Percentiles rank a stretch among this genome's conserved stretches.
Conservation (phyloP, 2,329 filamentous ascomycete genomes). For the Aspergillus glaucus region DNA sequence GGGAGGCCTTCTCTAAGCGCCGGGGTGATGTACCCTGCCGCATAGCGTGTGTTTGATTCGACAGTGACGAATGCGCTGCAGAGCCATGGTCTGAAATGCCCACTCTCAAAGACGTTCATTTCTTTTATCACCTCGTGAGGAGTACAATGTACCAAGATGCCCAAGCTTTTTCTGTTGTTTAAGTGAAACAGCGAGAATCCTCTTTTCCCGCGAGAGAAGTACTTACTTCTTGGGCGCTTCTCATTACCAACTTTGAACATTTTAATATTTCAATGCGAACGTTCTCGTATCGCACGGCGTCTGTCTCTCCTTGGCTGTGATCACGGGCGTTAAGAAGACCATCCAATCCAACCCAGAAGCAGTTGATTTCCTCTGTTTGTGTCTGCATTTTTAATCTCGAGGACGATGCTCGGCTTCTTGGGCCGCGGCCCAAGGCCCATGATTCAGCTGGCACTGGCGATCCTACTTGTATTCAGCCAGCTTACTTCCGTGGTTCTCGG, state of each 20-base stretch:
- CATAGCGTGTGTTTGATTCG: background rate
- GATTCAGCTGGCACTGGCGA: constrained; percentile 13
- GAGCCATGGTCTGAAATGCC: background rate
- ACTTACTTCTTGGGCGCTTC: background rate
- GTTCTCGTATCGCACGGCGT: background rate
- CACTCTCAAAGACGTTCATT: background rate
- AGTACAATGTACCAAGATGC: background rate
- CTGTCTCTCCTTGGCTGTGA: constrained; percentile 4
- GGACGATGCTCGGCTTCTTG: constrained; percentile 16
- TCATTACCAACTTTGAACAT: background rate
- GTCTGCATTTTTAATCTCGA: background rate
- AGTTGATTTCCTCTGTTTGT: background rate
- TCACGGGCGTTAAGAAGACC: background rate
- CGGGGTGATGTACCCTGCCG: constrained; percentile 3
- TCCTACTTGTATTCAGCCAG: constrained; percentile 13
- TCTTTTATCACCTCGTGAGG: background rate
- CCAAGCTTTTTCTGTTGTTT: background rate
- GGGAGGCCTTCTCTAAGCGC: constrained; percentile 17
- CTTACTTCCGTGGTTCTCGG: constrained; percentile 17
- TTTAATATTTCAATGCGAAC: background rate
- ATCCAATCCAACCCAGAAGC: background rate
- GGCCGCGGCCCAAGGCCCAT: constrained; percentile 7
- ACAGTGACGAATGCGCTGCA: background rate
- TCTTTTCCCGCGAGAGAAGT: background rate
- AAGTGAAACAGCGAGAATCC: background rate